Conservation (phyloP, 2,329 filamentous ascomycete genomes). For the Grosmannia serpens region DNA sequence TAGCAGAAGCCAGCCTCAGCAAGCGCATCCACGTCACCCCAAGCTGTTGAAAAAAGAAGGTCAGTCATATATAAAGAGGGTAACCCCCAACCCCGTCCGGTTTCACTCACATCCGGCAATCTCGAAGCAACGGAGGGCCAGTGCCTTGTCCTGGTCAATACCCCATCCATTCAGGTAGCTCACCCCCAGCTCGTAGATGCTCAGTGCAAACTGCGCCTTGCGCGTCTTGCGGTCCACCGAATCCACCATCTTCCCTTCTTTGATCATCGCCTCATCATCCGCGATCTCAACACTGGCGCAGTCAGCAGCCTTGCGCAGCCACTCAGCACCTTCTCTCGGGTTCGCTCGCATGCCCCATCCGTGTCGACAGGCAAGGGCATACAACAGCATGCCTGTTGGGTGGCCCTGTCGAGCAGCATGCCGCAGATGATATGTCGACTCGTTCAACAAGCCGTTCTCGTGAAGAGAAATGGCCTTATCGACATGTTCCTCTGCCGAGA, state of each 20-base stretch:
- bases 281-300: constrained; percentile 71
- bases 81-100: background rate
- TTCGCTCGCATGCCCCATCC: constrained; percentile 97
- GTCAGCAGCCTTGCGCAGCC: constrained; percentile 86
- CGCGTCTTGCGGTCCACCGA: constrained; percentile 65
- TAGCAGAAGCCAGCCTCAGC: constrained; percentile 96
- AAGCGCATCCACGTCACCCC: constrained; percentile 91
- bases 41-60: constrained; percentile 40
- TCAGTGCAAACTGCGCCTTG: constrained; percentile 86
- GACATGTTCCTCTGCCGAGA: constrained; percentile 79
- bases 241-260: constrained; percentile 52
- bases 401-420: constrained; percentile 77
- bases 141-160: constrained; percentile 77
- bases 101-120: constrained; percentile 66
- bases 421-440: constrained; percentile 92
- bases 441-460: constrained; percentile 74
- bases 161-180: constrained; percentile 99
- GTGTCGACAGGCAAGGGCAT: constrained; percentile 87
- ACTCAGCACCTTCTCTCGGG: constrained; percentile 77
- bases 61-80: background rate
- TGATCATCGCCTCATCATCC: constrained; percentile 59
- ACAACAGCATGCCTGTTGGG: constrained; percentile 90
- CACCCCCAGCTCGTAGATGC: constrained; percentile 91
- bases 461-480: constrained; percentile 84
- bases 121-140: constrained; percentile 88